Percentiles rank a stretch among this genome's conserved stretches.
These are phyloP conservation scores for Pythium scleroteichum DNA, from an alignment of 352 stramenopile species.

Conservation along the genomic window DNA sequence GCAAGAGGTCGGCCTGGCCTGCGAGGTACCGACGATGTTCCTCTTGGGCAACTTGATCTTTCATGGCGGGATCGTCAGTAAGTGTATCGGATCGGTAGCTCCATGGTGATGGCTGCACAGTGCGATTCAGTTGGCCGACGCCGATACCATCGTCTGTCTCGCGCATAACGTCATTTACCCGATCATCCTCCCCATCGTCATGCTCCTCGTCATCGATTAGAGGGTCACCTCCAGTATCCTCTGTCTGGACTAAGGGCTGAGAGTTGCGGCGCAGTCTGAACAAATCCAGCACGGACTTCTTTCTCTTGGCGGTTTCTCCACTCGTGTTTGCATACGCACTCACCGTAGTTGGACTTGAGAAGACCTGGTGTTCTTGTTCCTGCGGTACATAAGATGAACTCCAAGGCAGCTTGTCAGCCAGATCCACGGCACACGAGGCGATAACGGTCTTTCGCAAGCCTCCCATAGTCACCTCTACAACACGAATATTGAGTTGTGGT, in stretches of 20 bases:
- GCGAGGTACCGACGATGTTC: slow-evolving; percentile 58
- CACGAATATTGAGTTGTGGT: slow-evolving; percentile 62
- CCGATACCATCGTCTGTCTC: slow-evolving; percentile 57
- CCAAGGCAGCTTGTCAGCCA: slow-evolving; percentile 69
- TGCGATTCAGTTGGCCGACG: slow-evolving; percentile 35
- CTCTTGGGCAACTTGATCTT: slow-evolving; percentile 45
- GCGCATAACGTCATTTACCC: slow-evolving; percentile 24
- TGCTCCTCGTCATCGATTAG: slow-evolving; percentile 7
- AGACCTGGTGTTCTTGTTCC: slow-evolving; percentile 20
- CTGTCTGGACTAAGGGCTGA: background rate
- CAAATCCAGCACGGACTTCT: slow-evolving; percentile 7
- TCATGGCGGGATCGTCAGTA: slow-evolving; percentile 45
- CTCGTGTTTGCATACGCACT: background rate
- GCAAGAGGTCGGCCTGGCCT: slow-evolving; percentile 45
- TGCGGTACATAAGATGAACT: slow-evolving; percentile 47
- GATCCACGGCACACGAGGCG: slow-evolving; percentile 57
- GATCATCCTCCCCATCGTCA: slow-evolving; percentile 6
- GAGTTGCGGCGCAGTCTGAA: slow-evolving; percentile 4
- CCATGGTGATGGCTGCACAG: slow-evolving; percentile 1
- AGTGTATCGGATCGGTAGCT: background rate
- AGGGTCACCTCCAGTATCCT: slow-evolving; percentile 10
- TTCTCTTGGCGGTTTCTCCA: background rate
- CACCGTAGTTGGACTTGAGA: slow-evolving; percentile 41
- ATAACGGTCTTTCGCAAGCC: slow-evolving; percentile 56
- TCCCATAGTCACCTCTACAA: slow-evolving; percentile 54